Base-by-base conservation (phyloP, 2,329 filamentous ascomycete genomes). In the Aureobasidium sp. region DNA sequence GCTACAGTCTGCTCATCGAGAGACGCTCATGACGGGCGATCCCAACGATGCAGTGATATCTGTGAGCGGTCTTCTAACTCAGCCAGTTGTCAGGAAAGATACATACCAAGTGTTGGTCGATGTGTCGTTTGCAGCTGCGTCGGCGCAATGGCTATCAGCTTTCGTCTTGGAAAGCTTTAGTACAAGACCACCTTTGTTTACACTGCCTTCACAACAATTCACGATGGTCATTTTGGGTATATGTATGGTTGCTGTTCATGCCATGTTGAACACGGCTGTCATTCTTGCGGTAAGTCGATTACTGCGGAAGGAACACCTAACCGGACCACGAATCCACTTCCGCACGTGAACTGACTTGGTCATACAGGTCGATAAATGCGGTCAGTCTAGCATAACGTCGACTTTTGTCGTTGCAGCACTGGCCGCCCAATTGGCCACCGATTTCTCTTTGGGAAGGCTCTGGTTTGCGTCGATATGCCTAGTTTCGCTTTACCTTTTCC, bases 1-100 rank as follows among this genome's bases (percentile, higher is more conserved):
- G 40, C 63, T 75, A 30, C 69, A 72, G 48, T 58, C 61, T n/a
- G 65, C 68, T 14, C 56, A 48, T 10, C 50, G 17, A 39, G 57
- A 42, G 37, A 57, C 60, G 10, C 54, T 53, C 25, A 37, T 64
- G 30, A 55, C 52, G n/a, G 55, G 60, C 25, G 55, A 56, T 10
- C 59, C 59, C n/a, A 59, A 60, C 35, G 62, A 64, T 22, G 65
- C 62, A 17, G 60, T 66, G 25, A 63, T 68, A 47, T 68, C 66
- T n/a, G 65, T 64, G 2, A 69, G 67, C 53, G 68, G 64, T 12
- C 60, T 64, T 3, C 58, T 67, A 3, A 55, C 60, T 10, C 62
- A 67, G 32, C 60, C 64, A 6, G 56, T 41, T 3, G 52, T 50
- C 24, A 34, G 37, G 2, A 19, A 44, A 8, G 17, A 22, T 6